Evolutionary conservation across 768 basidiomycete species (phyloP).

Genomic region (Boletellus ananiceps): DNA sequence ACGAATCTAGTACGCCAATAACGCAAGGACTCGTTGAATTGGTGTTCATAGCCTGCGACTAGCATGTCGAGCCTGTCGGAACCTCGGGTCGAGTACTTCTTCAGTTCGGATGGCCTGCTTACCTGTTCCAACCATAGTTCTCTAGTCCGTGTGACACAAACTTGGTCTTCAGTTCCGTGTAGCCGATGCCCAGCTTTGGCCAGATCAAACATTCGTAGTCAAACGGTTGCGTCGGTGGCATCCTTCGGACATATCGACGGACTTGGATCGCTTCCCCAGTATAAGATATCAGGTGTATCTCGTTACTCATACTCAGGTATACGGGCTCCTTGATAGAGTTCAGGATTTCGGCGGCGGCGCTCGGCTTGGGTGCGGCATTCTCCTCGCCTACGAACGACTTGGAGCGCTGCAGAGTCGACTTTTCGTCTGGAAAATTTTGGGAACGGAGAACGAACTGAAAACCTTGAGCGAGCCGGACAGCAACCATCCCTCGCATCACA

Average conservation of each 20-base stretch:
- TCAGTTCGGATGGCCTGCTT: constrained; percentile 13
- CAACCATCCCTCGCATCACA: constrained; percentile 92
- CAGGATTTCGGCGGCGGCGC: constrained; percentile 64
- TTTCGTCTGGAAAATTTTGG: constrained; percentile 29
- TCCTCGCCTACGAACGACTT: constrained; percentile 59
- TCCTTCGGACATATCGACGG: constrained; percentile 73
- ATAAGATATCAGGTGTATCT: constrained; percentile 90
- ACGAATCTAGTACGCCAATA: constrained; percentile 96
- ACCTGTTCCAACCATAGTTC: constrained; percentile 87
- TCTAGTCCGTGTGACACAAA: constrained; percentile 79
- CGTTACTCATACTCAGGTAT: constrained; percentile 91
- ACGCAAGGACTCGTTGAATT: constrained; percentile 75
- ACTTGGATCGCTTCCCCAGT: constrained; percentile 90
- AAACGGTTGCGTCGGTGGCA: constrained; percentile 58
- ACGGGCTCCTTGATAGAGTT: constrained; percentile 63
- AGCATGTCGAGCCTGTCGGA: constrained; percentile 72
- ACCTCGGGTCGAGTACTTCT: background rate
- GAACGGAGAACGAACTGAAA: constrained; percentile 85
- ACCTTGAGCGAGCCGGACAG: constrained; percentile 85
- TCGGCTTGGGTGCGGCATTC: constrained; percentile 47
- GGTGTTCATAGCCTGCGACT: constrained; percentile 75
- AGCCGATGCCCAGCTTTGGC: constrained; percentile 86
- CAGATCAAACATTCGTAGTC: constrained; percentile 89
- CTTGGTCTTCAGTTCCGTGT: constrained; percentile 69
- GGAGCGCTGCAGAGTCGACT: constrained; percentile 39